Percentiles rank a stretch among this genome's conserved stretches.
Evolutionary conservation across 805 yeast species (phyloP).

Genomic region (Wickerhamomyces silvicola): DNA sequence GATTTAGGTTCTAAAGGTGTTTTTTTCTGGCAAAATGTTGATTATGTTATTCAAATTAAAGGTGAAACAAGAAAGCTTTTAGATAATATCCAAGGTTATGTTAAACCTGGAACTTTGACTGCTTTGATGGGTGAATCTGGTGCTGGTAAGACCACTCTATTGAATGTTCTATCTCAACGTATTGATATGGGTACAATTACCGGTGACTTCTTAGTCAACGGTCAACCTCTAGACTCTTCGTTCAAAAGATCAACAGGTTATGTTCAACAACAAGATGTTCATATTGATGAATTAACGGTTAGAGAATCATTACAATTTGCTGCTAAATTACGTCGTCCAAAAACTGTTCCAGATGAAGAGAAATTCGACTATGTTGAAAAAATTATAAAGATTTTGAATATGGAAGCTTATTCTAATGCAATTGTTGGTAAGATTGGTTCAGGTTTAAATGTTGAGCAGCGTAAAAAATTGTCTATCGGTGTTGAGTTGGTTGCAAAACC

Average conservation of each 20-base stretch:
- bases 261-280: too few species aligned
- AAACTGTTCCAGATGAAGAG: constrained; percentile 40
- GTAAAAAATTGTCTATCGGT: constrained; percentile 57
- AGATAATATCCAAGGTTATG: constrained; percentile 66
- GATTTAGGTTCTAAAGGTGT: constrained; percentile 22
- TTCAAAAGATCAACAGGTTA: constrained; percentile 64
- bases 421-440: constrained; percentile 64
- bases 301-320: constrained; percentile 62
- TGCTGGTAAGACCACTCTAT: constrained; percentile 67
- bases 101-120: constrained; percentile 68
- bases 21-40: constrained; percentile 24
- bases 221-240: constrained; percentile 45
- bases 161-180: constrained; percentile 56
- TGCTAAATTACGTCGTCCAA: constrained; percentile 60
- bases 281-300: constrained; percentile 55
- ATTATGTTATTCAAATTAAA: constrained; percentile 21
- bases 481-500: constrained; percentile 61
- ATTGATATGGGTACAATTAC: constrained; percentile 42
- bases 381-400: constrained; percentile 51
- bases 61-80: constrained; percentile 42
- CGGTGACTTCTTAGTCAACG: constrained; percentile 38
- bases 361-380: constrained; percentile 59
- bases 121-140: constrained; percentile 70
- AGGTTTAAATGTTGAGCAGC: constrained; percentile 54
- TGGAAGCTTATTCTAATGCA: constrained; percentile 58